Conservation (phyloP, 2,329 filamentous ascomycete genomes). For the Alternaria gansuensis region DNA sequence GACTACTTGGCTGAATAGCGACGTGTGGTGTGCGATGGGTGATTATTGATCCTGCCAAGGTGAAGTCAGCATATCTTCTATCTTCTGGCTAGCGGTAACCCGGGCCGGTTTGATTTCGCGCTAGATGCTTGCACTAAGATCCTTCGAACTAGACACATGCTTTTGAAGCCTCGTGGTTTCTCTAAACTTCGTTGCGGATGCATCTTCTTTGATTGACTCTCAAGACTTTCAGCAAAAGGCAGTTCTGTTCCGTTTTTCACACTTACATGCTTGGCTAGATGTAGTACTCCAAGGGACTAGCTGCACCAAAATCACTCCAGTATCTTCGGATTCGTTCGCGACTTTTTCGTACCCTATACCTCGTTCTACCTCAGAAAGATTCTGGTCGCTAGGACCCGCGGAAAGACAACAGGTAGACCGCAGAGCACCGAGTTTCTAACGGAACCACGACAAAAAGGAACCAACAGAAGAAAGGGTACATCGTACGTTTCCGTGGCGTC, state of each 20-base stretch:
- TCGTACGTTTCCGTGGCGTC: neutral
- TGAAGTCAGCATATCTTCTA: neutral
- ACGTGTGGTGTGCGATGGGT: neutral
- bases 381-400: neutral
- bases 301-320: neutral
- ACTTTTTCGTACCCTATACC: neutral
- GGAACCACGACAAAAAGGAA: neutral
- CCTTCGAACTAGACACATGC: neutral
- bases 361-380: neutral
- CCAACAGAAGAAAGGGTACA: neutral
- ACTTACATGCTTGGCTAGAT: neutral
- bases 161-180: neutral
- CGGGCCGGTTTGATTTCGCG: conserved; percentile 5
- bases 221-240: neutral
- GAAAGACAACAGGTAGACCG: neutral
- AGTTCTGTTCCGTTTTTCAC: neutral
- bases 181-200: neutral
- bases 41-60: neutral
- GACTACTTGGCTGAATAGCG: neutral
- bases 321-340: neutral
- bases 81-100: neutral
- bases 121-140: neutral
- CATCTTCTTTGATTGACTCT: neutral
- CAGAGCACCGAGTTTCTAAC: neutral
- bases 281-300: neutral